phyloP scores from a whole-genome alignment of 805 yeast genomes.

The Groenewaldozyma tartarivorans region DNA sequence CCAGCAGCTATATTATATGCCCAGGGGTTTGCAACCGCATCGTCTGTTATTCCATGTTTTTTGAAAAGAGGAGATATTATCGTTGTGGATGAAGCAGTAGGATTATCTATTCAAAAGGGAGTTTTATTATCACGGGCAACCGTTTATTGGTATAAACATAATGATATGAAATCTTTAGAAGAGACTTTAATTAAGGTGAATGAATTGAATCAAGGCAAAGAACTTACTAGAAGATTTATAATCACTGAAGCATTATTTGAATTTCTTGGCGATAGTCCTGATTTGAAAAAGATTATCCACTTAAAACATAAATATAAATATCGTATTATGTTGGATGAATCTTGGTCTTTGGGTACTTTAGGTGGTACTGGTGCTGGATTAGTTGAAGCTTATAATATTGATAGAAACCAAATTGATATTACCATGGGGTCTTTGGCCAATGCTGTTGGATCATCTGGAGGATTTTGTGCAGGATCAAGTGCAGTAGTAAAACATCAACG shows the following conservation, averaged over 20 bases:
- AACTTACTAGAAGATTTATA: conserved; percentile 82
- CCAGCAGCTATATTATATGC: conserved; percentile 81
- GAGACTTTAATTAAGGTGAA: conserved; percentile 37
- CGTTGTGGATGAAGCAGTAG: conserved; percentile 74
- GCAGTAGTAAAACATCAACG: conserved; percentile 89
- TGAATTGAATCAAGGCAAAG: conserved; percentile 54
- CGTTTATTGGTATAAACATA: conserved; percentile 76
- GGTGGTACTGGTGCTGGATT: conserved; percentile 84
- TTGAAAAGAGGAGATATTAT: conserved; percentile 90
- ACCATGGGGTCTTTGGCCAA: conserved; percentile 81
- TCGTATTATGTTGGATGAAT: conserved; percentile 80
- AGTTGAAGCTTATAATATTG: conserved; percentile 60
- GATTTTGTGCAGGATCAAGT: conserved; percentile 78
- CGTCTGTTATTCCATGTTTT: conserved; percentile 87
- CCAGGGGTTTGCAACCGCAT: conserved; percentile 80
- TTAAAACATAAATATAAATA: conserved; percentile 76
- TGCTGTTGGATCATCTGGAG: conserved; percentile 80
- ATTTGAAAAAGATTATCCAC: conserved; percentile 56
- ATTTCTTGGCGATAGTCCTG: conserved; percentile 70
- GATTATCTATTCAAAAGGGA: conserved; percentile 78
- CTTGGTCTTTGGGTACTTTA: conserved; percentile 74
- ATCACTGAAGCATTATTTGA: conserved; percentile 86
- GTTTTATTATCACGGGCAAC: conserved; percentile 78
- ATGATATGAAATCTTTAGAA: conserved; percentile 77
- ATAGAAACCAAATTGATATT: conserved; percentile 66